These are phyloP conservation scores for Citrullus mucosospermus DNA, from an alignment of 306 rosid species.

Conservation along the genomic window DNA sequence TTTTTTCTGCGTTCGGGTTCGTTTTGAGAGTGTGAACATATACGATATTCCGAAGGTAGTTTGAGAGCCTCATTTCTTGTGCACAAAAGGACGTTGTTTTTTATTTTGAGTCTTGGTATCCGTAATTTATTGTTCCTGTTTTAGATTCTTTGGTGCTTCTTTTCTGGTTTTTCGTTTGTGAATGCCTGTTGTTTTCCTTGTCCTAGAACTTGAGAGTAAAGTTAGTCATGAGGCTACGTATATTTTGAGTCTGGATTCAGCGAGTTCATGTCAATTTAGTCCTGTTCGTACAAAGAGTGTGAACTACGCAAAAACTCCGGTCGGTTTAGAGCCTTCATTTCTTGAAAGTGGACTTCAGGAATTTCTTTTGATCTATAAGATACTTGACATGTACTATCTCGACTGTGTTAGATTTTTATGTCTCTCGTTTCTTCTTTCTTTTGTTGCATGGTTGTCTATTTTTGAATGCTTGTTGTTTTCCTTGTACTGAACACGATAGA, in stretches of 20 bases:
- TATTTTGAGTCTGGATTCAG: neutral
- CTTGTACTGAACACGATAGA: neutral
- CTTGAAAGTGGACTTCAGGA: neutral
- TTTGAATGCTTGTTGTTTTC: neutral
- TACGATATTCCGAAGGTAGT: neutral
- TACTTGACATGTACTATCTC: neutral
- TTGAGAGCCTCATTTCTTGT: neutral
- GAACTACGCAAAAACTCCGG: neutral
- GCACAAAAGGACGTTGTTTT: neutral
- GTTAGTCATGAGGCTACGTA: neutral
- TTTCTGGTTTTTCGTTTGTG: neutral
- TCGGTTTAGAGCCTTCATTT: neutral
- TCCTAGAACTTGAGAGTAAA: neutral
- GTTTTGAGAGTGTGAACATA: neutral
- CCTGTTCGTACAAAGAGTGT: neutral
- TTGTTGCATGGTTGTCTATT: neutral
- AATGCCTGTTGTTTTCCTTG: neutral
- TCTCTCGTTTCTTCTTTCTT: neutral
- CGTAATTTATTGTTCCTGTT: neutral
- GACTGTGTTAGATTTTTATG: neutral
- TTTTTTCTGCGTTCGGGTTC: neutral
- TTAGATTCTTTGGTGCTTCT: neutral
- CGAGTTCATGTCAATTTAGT: neutral
- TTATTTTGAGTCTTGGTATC: neutral
- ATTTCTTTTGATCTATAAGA: neutral